Percentiles rank a stretch among this genome's conserved stretches.
Evolutionary conservation across 495 filamentous ascomycete species (phyloP).

Genomic region (Daldinia loculata): DNA sequence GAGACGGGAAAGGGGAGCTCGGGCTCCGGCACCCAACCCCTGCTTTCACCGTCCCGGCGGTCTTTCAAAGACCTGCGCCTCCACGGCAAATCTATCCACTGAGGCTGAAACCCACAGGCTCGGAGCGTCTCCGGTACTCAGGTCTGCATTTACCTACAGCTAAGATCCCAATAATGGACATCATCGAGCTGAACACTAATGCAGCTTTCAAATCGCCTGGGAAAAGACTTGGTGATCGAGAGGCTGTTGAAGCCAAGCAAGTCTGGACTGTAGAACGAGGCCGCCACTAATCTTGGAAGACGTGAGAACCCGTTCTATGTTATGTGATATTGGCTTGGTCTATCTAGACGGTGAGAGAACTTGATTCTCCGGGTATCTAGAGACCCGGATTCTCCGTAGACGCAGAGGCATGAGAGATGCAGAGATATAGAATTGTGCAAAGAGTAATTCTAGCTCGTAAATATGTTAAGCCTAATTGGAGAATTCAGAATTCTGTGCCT

Average conservation of each 20-base stretch:
- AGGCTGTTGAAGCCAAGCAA: neutral
- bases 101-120: slow-evolving; percentile 28
- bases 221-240: neutral
- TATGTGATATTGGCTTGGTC: neutral
- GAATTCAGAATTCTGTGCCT: slow-evolving; percentile 10
- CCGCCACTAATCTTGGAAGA: neutral
- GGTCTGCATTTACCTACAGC: slow-evolving; percentile 13
- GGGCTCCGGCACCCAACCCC: slow-evolving; percentile 16
- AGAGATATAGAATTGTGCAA: neutral
- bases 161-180: slow-evolving; percentile 10
- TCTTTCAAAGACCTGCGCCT: slow-evolving; percentile 1
- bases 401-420: neutral
- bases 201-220: neutral
- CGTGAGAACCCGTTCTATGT: neutral
- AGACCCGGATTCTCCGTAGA: neutral
- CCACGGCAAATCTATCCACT: slow-evolving; percentile 24
- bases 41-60: slow-evolving; percentile 27
- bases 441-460: neutral
- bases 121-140: slow-evolving; percentile 17
- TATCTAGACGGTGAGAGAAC: neutral
- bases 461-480: neutral
- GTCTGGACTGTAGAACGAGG: neutral
- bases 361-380: too few species aligned
- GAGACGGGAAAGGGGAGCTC: slow-evolving; percentile 1
- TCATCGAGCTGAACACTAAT: neutral